These are phyloP conservation scores for Neofusicoccum cordaticola DNA, from an alignment of 2,329 filamentous ascomycete species.

Conservation along the genomic window DNA sequence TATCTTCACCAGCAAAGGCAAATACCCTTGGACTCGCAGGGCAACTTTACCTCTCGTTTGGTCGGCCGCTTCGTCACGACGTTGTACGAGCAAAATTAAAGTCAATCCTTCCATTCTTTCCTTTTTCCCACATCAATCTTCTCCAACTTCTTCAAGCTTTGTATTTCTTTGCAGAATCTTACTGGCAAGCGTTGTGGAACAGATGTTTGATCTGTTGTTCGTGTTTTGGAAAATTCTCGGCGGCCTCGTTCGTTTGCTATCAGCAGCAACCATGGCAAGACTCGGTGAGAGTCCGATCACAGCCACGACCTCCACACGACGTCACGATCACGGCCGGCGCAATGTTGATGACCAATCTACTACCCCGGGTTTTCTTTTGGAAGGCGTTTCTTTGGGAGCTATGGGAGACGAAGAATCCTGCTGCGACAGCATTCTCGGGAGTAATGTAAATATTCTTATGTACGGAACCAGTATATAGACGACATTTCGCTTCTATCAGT, in stretches of 20 bases:
- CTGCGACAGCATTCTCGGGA: neutral
- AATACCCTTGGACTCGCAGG: slow-evolving; percentile 11
- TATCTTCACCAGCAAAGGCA: slow-evolving; percentile 15
- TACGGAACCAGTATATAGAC: slow-evolving; percentile 13
- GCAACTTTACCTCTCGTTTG: slow-evolving; percentile 16
- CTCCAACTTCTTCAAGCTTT: slow-evolving; percentile 4
- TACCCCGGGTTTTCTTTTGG: slow-evolving; percentile 2
- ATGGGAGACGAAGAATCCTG: slow-evolving; percentile 5
- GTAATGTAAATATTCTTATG: slow-evolving; percentile 13
- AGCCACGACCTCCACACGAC: slow-evolving; percentile 13
- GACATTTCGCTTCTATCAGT: neutral
- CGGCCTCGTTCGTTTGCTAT: slow-evolving; percentile 2
- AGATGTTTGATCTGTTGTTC: neutral
- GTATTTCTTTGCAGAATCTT: slow-evolving; percentile 9
- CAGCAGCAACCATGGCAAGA: neutral
- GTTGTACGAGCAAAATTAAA: slow-evolving; percentile 8
- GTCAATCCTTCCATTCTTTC: neutral
- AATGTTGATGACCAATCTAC: slow-evolving; percentile 10
- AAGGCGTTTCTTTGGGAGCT: neutral
- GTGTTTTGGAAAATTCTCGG: slow-evolving; percentile 5
- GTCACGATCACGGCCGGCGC: slow-evolving; percentile 13
- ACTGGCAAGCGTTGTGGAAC: neutral
- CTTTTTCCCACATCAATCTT: neutral
- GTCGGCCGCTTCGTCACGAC: slow-evolving; percentile 14
- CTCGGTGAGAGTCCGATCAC: neutral